Percentiles rank a stretch among this genome's conserved stretches.
These are phyloP conservation scores for Camellia granthamiana DNA, from an alignment of 148 eudicot species.

Conservation along the genomic window DNA sequence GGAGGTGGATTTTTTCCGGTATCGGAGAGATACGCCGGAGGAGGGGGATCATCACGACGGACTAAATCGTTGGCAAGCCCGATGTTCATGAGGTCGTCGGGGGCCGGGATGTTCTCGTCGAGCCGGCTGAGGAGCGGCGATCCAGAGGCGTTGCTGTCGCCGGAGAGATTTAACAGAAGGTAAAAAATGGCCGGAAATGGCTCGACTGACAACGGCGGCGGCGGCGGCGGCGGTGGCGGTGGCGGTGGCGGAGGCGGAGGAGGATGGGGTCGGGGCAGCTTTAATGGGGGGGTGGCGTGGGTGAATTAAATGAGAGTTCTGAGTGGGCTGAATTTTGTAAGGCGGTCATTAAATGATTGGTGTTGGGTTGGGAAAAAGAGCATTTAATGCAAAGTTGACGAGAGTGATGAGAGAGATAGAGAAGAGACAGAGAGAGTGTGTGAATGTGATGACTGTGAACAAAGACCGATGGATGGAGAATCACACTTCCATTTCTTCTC, in stretches of 20 bases:
- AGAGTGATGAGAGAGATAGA: not conserved
- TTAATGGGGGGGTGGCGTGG: conserved; percentile 31
- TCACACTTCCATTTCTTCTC: not conserved
- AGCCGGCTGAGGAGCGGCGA: conserved; percentile 76
- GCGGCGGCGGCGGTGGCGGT: not conserved
- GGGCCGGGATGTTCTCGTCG: conserved; percentile 39
- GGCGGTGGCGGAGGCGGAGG: too few relatives aligned
- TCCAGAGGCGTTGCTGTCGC: conserved; percentile 90
- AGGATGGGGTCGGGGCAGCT: conserved; percentile 20
- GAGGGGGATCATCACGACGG: conserved; percentile 50
- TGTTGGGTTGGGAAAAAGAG: not conserved
- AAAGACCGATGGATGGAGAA: conserved; percentile 3
- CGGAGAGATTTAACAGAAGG: conserved; percentile 68
- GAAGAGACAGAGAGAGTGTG: too few relatives aligned
- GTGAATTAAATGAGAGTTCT: conserved; percentile 23
- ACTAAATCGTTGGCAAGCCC: conserved; percentile 62
- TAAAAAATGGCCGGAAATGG: not conserved
- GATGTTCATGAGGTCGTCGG: conserved; percentile 50
- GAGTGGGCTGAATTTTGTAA: conserved; percentile 5
- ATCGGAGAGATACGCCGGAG: conserved; percentile 53
- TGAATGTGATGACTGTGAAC: too few relatives aligned
- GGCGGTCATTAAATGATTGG: conserved; percentile 33
- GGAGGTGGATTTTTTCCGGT: conserved; percentile 41
- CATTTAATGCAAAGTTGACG: conserved; percentile 26
- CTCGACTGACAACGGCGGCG: not conserved